phyloP scores from a whole-genome alignment of 768 basidiomycete genomes.

The Brasilioporus rufonigricans region DNA sequence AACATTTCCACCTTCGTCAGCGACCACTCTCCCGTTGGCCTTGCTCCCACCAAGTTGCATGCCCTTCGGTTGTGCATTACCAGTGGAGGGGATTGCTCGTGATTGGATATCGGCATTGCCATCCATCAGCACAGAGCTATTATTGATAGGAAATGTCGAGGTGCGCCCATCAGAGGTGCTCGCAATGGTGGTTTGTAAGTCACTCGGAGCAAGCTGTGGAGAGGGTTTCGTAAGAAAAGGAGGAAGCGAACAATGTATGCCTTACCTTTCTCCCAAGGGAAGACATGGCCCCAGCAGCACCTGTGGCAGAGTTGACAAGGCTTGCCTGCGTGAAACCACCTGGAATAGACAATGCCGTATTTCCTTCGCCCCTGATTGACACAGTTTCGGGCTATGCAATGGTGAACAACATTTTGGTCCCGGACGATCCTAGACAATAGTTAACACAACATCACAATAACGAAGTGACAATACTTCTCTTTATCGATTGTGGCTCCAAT shows the following conservation, averaged over 20 bases:
- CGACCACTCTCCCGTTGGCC: neutral
- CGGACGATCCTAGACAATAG: slow-evolving; percentile 69
- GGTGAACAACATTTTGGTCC: slow-evolving; percentile 61
- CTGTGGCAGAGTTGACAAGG: slow-evolving; percentile 82
- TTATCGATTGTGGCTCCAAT: slow-evolving; percentile 80
- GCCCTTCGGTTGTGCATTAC: slow-evolving; percentile 25
- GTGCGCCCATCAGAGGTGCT: slow-evolving; percentile 38
- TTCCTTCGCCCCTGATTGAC: slow-evolving; percentile 36
- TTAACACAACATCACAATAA: slow-evolving; percentile 17
- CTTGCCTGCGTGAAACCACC: slow-evolving; percentile 29
- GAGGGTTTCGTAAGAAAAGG: neutral
- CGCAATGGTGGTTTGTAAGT: slow-evolving; percentile 63
- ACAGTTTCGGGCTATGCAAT: slow-evolving; percentile 55
- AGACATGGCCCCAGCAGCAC: slow-evolving; percentile 96
- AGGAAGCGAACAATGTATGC: neutral
- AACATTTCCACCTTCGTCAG: neutral
- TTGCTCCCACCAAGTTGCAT: neutral
- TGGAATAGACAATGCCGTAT: slow-evolving; percentile 27
- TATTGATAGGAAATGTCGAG: slow-evolving; percentile 38
- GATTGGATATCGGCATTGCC: neutral
- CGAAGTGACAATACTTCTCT: slow-evolving; percentile 65
- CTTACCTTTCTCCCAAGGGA: slow-evolving; percentile 79
- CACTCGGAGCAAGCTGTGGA: slow-evolving; percentile 42
- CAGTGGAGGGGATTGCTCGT: slow-evolving; percentile 8
- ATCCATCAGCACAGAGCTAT: neutral